These are phyloP conservation scores for Planoprotostelium fungivorum DNA, from an alignment of 78 protist species.

Conservation along the genomic window DNA sequence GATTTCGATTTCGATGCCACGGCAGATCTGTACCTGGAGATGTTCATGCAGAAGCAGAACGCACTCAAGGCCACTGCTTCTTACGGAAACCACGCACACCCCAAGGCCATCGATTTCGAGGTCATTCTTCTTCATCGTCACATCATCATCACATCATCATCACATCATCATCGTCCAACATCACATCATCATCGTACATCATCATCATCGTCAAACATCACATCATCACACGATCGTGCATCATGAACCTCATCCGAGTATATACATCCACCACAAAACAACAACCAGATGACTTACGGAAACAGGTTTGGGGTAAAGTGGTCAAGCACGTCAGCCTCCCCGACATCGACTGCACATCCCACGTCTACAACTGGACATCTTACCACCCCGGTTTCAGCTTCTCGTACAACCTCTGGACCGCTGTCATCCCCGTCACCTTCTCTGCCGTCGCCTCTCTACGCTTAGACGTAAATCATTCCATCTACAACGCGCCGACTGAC, in stretches of 20 bases:
- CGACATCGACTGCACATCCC: not conserved
- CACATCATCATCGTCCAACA: not conserved
- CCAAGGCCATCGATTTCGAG: not conserved
- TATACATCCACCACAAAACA: no score
- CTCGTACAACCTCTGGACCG: not conserved
- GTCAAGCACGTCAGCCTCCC: not conserved
- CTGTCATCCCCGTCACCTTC: constrained; percentile 2
- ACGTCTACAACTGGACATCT: not conserved
- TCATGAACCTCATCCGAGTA: no score
- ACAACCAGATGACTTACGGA: no score
- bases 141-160: not conserved
- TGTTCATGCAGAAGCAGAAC: not conserved
- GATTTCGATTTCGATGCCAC: not conserved
- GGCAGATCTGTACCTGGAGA: not conserved
- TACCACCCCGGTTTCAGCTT: not conserved
- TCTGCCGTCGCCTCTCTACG: not conserved
- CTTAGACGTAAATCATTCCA: not conserved
- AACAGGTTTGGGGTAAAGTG: not conserved
- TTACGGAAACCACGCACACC: not conserved
- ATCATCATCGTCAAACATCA: no score
- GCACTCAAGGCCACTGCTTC: not conserved
- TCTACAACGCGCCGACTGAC: not conserved
- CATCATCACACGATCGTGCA: no score
- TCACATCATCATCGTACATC: no score
- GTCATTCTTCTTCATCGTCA: not conserved